phyloP scores from a whole-genome alignment of 192 early-diverging fungal genomes.

The Gryganskiella cystojenkinii region DNA sequence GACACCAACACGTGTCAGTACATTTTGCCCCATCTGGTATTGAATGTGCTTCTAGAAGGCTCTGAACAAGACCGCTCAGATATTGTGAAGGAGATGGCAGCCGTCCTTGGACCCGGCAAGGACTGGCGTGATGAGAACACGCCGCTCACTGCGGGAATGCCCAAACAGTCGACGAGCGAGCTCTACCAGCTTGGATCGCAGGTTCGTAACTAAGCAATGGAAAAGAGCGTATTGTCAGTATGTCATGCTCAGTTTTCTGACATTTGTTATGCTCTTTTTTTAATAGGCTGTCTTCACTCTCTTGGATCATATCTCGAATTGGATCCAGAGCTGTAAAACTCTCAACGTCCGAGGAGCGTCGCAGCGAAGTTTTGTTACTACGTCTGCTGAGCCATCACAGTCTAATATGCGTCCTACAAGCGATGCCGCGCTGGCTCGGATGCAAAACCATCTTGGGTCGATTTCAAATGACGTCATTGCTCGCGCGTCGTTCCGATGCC shows the following conservation, averaged over 20 bases:
- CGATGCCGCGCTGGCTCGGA: slow-evolving; percentile 12
- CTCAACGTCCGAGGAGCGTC: slow-evolving; percentile 14
- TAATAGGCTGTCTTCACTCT: slow-evolving; percentile 47
- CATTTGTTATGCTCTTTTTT: background rate
- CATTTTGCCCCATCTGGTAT: slow-evolving; percentile 41
- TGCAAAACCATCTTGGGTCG: slow-evolving; percentile 61
- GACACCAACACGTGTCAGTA: slow-evolving; percentile 32
- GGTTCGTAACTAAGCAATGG: slow-evolving; percentile 9
- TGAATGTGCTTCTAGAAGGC: slow-evolving; percentile 26
- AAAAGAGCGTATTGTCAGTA: background rate
- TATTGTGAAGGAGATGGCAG: slow-evolving; percentile 26
- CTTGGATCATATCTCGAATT: slow-evolving; percentile 48
- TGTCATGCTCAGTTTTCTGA: background rate
- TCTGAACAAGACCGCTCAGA: slow-evolving; percentile 18
- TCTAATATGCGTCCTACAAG: background rate
- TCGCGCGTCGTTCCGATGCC: slow-evolving; percentile 64
- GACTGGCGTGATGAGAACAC: background rate
- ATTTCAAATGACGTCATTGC: slow-evolving; percentile 76
- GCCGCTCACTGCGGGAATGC: background rate
- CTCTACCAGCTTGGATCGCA: slow-evolving; percentile 31
- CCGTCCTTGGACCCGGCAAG: slow-evolving; percentile 19
- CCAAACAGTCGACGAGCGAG: slow-evolving; percentile 15
- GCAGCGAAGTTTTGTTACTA: slow-evolving; percentile 15
- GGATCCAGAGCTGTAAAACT: slow-evolving; percentile 56
- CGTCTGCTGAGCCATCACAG: slow-evolving; percentile 26